Evolutionary conservation across 2,329 filamentous ascomycete genomes (phyloP), one percentile per base, ranked within the genome.

Genomic region (Chaetothyriales sp.): DNA sequence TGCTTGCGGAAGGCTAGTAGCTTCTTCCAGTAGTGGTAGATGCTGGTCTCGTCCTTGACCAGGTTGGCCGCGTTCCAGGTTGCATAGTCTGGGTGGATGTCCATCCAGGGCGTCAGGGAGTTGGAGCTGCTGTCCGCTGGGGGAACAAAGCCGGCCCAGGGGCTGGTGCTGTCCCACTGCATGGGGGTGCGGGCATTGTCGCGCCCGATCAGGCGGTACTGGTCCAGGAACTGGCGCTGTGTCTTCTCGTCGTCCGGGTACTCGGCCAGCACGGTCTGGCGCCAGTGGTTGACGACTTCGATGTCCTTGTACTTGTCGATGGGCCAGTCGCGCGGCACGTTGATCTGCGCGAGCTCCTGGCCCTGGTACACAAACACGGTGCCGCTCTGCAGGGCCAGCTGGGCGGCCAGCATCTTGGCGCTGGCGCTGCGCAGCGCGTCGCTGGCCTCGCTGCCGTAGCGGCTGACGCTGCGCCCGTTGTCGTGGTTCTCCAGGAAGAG

Each of bases 131-230:
- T n/a, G n/a, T n/a, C n/a, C 22, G 18, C 45, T 26, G 8, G 22
- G 3, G 52, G 44, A 8, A 78, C 80, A 66, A 85, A 85, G 1
- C 82, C 82, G 0, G 77, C 79, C 55, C 80, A 72, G 22, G 22
- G 22, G 0, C 67, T 66, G 19, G 51, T 51, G 0, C 63, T 69
- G 50, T 72, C 72, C 82, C 81, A 86, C 55, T 82, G 79, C 68
- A 86, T 78, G 0, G 81, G 81, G 2, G 78, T 73, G n/a, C 82
- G 72, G 6, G 79, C 73, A 60, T 85, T 77, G 61, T 85, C 81
- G 45, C 60, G 50, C 12, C 54, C 59, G 18, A 61, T 48, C 46
- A 44, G 26, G 26, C 55, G 49, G 26, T 49, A 46, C 26, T 57
- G 45, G 15, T 49, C 46, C 43, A 49, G 45, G 22, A 47, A 44